Percentiles rank a stretch among this genome's conserved stretches.
Evolutionary conservation across 768 basidiomycete genomes (phyloP).

Genomic region (Pholiota microspora): DNA sequence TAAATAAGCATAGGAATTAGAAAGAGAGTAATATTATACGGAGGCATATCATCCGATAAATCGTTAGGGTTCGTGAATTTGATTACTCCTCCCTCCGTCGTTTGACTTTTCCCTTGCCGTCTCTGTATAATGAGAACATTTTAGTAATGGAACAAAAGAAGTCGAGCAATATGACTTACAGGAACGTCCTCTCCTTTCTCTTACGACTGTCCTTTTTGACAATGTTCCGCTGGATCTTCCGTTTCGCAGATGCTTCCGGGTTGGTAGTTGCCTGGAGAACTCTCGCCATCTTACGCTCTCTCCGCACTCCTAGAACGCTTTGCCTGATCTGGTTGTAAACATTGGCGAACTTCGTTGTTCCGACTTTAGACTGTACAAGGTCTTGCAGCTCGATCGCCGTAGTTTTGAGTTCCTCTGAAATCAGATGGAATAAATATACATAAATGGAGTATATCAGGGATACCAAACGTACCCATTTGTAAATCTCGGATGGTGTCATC

Average conservation of each 20-base stretch:
- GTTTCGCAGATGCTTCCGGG: constrained; percentile 73
- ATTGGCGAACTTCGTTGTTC: constrained; percentile 77
- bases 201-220: constrained; percentile 87
- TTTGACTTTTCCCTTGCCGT: constrained; percentile 48
- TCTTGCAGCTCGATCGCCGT: constrained; percentile 83
- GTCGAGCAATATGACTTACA: constrained; percentile 11
- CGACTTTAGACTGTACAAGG: constrained; percentile 83
- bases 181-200: constrained; percentile 46
- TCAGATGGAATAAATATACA: background rate
- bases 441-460: background rate
- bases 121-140: constrained; percentile 29
- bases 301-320: constrained; percentile 58
- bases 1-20: background rate
- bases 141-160: background rate
- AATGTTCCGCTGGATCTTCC: constrained; percentile 67
- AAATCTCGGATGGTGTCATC: constrained; percentile 81
- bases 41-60: background rate
- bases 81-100: constrained; percentile 36
- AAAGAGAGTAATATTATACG: background rate
- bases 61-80: background rate
- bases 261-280: constrained; percentile 63
- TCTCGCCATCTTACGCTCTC: constrained; percentile 66
- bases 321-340: constrained; percentile 83
- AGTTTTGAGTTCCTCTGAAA: constrained; percentile 76
- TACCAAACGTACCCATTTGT: constrained; percentile 64